Percentiles rank a stretch among this genome's conserved stretches.
These are phyloP conservation scores for Sporobolomyces pararoseus DNA, from an alignment of 768 basidiomycete species.

Conservation along the genomic window DNA sequence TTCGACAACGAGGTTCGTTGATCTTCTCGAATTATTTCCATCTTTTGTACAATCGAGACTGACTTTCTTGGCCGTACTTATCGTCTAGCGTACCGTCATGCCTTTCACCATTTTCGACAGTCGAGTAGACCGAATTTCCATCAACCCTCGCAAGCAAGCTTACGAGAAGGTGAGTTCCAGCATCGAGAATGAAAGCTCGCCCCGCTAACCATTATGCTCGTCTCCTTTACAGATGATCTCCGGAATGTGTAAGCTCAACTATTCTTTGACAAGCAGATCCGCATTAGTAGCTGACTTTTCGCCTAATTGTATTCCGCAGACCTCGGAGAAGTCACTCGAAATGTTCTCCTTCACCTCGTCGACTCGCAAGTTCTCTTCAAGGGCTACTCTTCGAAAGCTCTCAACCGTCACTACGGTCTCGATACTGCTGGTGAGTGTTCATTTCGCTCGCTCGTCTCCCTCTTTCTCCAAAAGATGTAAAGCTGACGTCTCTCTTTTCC, in stretches of 20 bases:
- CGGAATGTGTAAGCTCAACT: slow-evolving; percentile 66
- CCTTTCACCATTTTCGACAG: slow-evolving; percentile 88
- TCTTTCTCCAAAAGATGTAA: not conserved
- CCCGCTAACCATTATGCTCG: slow-evolving; percentile 51
- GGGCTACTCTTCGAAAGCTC: slow-evolving; percentile 64
- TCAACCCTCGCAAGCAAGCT: slow-evolving; percentile 81
- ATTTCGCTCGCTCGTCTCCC: slow-evolving; percentile 51
- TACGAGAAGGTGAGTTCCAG: slow-evolving; percentile 99
- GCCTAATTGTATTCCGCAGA: too few relatives aligned
- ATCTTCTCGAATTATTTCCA: not conserved
- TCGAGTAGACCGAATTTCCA: slow-evolving; percentile 83
- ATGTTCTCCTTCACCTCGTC: slow-evolving; percentile 69
- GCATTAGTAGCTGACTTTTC: too few relatives aligned
- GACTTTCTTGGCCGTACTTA: not conserved
- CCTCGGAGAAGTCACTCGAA: slow-evolving; percentile 86
- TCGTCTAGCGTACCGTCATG: slow-evolving; percentile 75
- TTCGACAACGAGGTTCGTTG: slow-evolving; percentile 83
- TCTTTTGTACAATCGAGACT: not conserved
- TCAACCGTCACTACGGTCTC: slow-evolving; percentile 90
- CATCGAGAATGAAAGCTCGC: too few relatives aligned
- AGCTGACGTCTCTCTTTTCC: slow-evolving; percentile 48
- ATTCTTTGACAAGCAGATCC: not conserved
- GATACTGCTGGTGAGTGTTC: slow-evolving; percentile 75
- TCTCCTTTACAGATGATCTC: slow-evolving; percentile 65
- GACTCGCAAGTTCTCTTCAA: slow-evolving; percentile 61